Conservation (phyloP, 371 early-diverging fungal species). For the Rhizomucor miehei region DNA sequence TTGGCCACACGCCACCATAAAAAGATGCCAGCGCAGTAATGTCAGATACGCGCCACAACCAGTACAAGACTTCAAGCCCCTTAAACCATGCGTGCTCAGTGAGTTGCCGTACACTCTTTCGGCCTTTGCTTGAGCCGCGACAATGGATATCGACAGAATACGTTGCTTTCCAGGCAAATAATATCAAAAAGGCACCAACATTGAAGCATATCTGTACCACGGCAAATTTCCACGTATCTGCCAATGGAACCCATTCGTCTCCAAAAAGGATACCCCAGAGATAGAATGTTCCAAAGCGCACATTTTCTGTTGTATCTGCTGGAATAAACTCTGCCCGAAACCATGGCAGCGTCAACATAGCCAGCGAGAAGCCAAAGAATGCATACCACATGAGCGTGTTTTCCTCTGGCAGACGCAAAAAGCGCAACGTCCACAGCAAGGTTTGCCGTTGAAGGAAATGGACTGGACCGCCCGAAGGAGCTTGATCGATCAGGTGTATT, state of each 20-base stretch:
- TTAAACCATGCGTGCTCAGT: conserved; percentile 31
- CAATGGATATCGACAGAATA: conserved; percentile 17
- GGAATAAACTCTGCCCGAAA: conserved; percentile 57
- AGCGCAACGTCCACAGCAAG: conserved; percentile 30
- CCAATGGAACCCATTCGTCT: conserved; percentile 74
- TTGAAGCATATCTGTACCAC: conserved; percentile 44
- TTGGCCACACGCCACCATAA: conserved; percentile 44
- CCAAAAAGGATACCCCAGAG: conserved; percentile 53
- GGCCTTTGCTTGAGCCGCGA: conserved; percentile 3
- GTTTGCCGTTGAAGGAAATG: conserved; percentile 21
- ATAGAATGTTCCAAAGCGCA: conserved; percentile 55
- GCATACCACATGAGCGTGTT: conserved; percentile 39
- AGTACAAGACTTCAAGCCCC: conserved; percentile 25
- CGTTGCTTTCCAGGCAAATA: conserved; percentile 26
- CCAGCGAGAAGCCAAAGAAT: conserved; percentile 35
- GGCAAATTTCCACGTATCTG: conserved; percentile 77
- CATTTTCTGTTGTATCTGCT: conserved; percentile 31
- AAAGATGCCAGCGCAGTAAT: conserved; percentile 31
- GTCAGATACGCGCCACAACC: conserved; percentile 44
- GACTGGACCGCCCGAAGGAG: conserved; percentile 12
- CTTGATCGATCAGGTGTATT: conserved; percentile 29
- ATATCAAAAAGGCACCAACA: conserved; percentile 43
- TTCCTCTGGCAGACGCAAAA: conserved; percentile 25
- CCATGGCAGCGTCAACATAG: conserved; percentile 48
- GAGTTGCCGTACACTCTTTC: conserved; percentile 7